Conservation (phyloP, 129 eudicot species). For the Saposhnikovia divaricata region DNA sequence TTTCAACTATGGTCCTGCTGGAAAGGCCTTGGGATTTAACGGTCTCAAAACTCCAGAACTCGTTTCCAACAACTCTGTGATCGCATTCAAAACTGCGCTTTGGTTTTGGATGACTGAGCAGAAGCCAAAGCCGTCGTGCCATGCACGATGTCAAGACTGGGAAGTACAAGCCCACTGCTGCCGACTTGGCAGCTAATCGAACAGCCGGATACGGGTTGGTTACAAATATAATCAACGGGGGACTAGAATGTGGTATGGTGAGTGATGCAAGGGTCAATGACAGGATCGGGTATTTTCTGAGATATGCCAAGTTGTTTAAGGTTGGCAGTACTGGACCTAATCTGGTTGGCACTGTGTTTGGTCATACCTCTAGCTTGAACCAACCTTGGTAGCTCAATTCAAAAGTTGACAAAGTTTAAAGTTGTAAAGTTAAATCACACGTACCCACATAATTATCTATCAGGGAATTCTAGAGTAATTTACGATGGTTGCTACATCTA, state of each 20-base stretch:
- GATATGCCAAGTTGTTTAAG: conserved; percentile 24
- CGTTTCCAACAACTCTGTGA: conserved; percentile 25
- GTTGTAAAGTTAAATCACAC: too few relatives aligned
- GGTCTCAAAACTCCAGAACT: conserved; percentile 28
- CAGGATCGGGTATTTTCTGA: conserved; percentile 28
- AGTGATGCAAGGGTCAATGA: conserved; percentile 18
- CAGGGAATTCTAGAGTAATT: too few relatives aligned
- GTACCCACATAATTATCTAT: too few relatives aligned
- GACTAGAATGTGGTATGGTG: conserved; percentile 29
- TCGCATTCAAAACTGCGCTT: conserved; percentile 30
- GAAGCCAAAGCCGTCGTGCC: conserved; percentile 29
- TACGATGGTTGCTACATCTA: too few relatives aligned
- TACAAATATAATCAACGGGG: conserved; percentile 34
- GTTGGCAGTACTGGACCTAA: too few relatives aligned
- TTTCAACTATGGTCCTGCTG: conserved; percentile 36
- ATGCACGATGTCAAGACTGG: conserved; percentile 32
- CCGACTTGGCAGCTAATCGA: conserved; percentile 29
- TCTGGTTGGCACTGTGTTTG: conserved; percentile 20
- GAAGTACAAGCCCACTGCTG: conserved; percentile 13
- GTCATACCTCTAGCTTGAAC: too few relatives aligned
- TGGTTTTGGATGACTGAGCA: conserved; percentile 43
- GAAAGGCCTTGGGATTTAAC: conserved; percentile 30
- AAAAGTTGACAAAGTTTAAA: too few relatives aligned
- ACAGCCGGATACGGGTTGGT: conserved; percentile 28
- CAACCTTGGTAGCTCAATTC: too few relatives aligned